Percentiles rank a stretch among this genome's conserved stretches.
These are phyloP conservation scores for Bryoerythrophyllum caledonicum DNA, from an alignment of 225 moss, liverwort and hornwort species.

Conservation along the genomic window DNA sequence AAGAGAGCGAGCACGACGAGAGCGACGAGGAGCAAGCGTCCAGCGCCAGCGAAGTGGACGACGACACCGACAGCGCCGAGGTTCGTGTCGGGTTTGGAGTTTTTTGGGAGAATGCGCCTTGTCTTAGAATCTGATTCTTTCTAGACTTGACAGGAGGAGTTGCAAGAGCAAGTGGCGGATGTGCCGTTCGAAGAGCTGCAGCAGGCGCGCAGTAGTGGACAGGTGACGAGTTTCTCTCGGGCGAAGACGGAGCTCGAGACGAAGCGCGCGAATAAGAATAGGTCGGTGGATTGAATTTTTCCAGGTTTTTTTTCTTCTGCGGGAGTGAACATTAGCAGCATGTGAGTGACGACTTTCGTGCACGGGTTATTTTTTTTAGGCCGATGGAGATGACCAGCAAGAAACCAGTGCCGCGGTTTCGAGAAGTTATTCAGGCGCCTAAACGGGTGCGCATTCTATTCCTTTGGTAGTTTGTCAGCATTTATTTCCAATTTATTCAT, in stretches of 20 bases:
- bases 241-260: conserved; percentile 42
- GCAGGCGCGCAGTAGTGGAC: conserved; percentile 70
- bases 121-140: background rate
- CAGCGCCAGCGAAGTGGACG: conserved; percentile 11
- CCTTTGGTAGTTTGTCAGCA: background rate
- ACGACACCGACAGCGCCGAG: conserved; percentile 30
- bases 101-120: background rate
- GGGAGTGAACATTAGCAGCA: too few species aligned
- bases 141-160: conserved; percentile 51
- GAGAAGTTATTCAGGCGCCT: conserved; percentile 89
- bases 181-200: conserved; percentile 82
- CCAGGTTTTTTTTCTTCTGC: too few species aligned
- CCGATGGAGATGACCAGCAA: conserved; percentile 91
- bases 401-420: conserved; percentile 85
- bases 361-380: conserved; percentile 59
- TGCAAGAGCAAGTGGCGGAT: conserved; percentile 73
- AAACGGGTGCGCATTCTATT: conserved; percentile 60
- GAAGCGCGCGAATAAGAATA: conserved; percentile 95
- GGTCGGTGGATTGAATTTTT: conserved; percentile 30
- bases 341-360: background rate
- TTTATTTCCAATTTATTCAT: background rate
- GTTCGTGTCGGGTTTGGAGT: conserved; percentile 15
- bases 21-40: conserved; percentile 20
- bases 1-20: conserved; percentile 17
- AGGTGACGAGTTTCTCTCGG: conserved; percentile 45